phyloP scores from a whole-genome alignment of 106 monocot species.

The Acorus gramineus region DNA sequence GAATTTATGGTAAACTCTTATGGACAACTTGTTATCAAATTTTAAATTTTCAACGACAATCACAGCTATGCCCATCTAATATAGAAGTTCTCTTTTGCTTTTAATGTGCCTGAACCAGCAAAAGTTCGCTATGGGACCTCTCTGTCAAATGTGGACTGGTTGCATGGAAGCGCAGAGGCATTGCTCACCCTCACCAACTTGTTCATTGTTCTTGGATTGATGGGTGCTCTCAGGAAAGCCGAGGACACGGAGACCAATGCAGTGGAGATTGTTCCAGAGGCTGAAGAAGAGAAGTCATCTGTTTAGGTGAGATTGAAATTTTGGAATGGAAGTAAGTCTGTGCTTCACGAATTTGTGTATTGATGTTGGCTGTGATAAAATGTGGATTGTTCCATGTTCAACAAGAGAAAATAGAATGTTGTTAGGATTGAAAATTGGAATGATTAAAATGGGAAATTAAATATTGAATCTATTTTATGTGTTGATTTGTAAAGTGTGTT shows the following conservation, averaged over 20 bases:
- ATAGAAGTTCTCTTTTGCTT: no score
- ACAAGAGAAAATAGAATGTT: no score
- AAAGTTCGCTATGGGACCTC: slow-evolving; percentile 96
- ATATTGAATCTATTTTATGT: no score
- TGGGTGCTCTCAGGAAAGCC: slow-evolving; percentile 52
- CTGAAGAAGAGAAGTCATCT: slow-evolving; percentile 40
- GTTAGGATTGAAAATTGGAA: no score
- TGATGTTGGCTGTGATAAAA: not conserved
- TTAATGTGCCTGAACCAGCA: slow-evolving; percentile 26
- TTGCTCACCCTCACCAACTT: slow-evolving; percentile 86
- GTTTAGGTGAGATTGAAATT: slow-evolving; percentile 21
- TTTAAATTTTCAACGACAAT: no score
- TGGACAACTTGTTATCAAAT: not conserved
- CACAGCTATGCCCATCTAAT: no score
- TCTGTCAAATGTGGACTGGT: slow-evolving; percentile 95
- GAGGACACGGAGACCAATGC: slow-evolving; percentile 19
- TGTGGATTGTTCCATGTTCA: not conserved
- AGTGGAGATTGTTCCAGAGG: slow-evolving; percentile 25
- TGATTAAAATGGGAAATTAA: no score
- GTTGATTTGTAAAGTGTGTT: no score
- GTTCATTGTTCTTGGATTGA: slow-evolving; percentile 83
- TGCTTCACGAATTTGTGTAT: not conserved
- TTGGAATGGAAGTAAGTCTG: not conserved
- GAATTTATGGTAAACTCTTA: slow-evolving; percentile 74
- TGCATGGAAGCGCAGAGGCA: slow-evolving; percentile 88